These are phyloP conservation scores for Cryptomeria japonica DNA, from an alignment of 75 land plant genomes.

Conservation along the genomic window DNA sequence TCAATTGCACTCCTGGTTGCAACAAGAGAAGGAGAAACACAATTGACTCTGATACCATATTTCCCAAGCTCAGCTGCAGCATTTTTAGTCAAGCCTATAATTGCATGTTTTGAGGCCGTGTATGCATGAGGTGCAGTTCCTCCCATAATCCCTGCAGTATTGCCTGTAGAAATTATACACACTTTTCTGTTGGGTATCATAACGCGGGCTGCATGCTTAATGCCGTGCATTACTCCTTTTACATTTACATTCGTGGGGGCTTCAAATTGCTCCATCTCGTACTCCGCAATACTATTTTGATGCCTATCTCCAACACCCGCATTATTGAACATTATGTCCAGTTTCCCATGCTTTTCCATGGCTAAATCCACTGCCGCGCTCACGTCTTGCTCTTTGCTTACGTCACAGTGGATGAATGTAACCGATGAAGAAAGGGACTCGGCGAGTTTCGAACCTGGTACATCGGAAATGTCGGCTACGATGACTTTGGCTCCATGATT, in stretches of 20 bases:
- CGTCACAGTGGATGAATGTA: constrained; percentile 54
- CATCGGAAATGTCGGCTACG: constrained; percentile 19
- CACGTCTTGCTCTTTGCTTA: constrained; percentile 63
- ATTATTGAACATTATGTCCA: constrained; percentile 83
- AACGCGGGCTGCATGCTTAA: no score
- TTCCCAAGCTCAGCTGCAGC: constrained; percentile 22
- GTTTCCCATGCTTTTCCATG: constrained; percentile 41
- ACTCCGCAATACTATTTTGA: constrained; percentile 23
- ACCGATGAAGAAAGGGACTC: no score
- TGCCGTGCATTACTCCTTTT: constrained; percentile 25
- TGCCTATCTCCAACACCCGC: constrained; percentile 58
- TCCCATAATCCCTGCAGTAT: not conserved
- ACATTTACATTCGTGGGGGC: constrained; percentile 47
- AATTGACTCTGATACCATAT: constrained; percentile 19
- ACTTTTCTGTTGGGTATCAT: no score
- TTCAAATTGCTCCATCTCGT: constrained; percentile 42
- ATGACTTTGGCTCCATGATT: constrained; percentile 25
- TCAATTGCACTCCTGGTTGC: no score
- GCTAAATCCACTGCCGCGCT: constrained; percentile 51
- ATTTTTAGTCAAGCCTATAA: constrained; percentile 10
- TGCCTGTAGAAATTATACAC: no score
- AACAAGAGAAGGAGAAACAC: constrained; percentile 2
- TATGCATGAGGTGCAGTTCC: not conserved
- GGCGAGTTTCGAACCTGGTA: no score
- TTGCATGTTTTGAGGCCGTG: constrained; percentile 16